These are phyloP conservation scores for Moelleriella libera DNA, from an alignment of 2,329 filamentous ascomycete species.

Conservation along the genomic window DNA sequence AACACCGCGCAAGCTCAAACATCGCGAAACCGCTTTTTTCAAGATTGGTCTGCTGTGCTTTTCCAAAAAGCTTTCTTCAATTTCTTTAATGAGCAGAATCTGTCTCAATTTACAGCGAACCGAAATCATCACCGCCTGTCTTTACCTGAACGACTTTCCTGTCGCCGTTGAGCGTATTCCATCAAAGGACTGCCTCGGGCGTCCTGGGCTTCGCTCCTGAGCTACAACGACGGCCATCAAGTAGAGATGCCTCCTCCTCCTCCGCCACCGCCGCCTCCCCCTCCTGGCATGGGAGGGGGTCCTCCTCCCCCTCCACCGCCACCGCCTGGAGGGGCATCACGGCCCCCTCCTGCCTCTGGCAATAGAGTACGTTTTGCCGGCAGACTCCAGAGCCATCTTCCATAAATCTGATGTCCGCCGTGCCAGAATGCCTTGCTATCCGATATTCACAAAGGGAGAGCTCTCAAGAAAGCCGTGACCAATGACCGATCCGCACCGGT, in stretches of 20 bases:
- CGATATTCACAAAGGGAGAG: conserved; percentile 73
- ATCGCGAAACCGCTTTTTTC: background rate
- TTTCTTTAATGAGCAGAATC: no score
- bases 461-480: conserved; percentile 72
- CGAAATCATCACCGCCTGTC: no score
- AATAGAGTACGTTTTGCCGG: conserved; percentile 44
- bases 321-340: conserved; percentile 29
- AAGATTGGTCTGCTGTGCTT: no score
- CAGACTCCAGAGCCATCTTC: background rate
- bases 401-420: conserved; percentile 3
- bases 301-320: conserved; percentile 50
- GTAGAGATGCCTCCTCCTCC: conserved; percentile 44
- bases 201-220: background rate
- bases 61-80: no score
- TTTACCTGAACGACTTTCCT: background rate
- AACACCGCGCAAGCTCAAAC: conserved; percentile 4
- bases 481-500: conserved; percentile 84
- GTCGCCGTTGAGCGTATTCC: background rate
- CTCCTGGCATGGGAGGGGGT: conserved; percentile 19
- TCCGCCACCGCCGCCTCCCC: conserved; percentile 49
- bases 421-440: conserved; percentile 67
- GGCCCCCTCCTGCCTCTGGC: conserved; percentile 38
- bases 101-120: no score
- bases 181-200: background rate
- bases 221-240: background rate